Evolutionary conservation across 2,329 filamentous ascomycete genomes (phyloP), one percentile per base, ranked within the genome.

Genomic region (Fusarium sp.): DNA sequence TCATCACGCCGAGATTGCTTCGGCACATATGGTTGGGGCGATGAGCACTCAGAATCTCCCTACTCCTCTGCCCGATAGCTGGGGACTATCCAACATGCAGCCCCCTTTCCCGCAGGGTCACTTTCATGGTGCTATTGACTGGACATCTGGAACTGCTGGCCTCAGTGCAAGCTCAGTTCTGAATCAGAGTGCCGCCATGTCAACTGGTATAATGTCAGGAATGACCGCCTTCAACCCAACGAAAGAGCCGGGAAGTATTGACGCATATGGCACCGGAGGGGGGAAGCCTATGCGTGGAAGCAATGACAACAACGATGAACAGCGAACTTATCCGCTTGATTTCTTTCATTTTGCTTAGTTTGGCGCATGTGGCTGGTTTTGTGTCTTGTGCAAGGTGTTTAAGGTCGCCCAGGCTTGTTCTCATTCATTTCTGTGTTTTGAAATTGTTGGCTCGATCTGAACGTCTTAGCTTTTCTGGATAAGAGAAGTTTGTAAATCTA

Each of bases 291-390:
- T 73, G 49, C 69, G 55, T 11, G 58, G 49, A 13, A 69, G 69
- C 51, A 69, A 62, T 53, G 65, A 54, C 12, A 46, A 48, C 19
- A 42, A 58, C 13, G 62, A 67, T 4, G 67, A 55, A 21, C 68
- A 58, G 18, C 77, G 78, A 63, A 81, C 81, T 51, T 77, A 79
- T 46, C 77, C 81, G 54, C 69, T 83, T 65, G 81, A 82, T 62
- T 83, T 82, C 68, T 79, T 82, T 49, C 79, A 76, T 57, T 78
- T 82, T 50, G 30, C 48, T 37, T 49, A 63, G 61, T 26, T 73
- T 65, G 37, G 21, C 23, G 44, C 16, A 14, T 42, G 26, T 25
- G 23, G 25, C 25, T 23, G 23, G n/a, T 48, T 34, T 23, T 30
- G 31, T 54, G n/a, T 34, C 19, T 61, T 44, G 30, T 34, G 52